These are phyloP conservation scores for Elymus sibiricus DNA, from an alignment of 176 grass and related monocot genomes.

Conservation along the genomic window DNA sequence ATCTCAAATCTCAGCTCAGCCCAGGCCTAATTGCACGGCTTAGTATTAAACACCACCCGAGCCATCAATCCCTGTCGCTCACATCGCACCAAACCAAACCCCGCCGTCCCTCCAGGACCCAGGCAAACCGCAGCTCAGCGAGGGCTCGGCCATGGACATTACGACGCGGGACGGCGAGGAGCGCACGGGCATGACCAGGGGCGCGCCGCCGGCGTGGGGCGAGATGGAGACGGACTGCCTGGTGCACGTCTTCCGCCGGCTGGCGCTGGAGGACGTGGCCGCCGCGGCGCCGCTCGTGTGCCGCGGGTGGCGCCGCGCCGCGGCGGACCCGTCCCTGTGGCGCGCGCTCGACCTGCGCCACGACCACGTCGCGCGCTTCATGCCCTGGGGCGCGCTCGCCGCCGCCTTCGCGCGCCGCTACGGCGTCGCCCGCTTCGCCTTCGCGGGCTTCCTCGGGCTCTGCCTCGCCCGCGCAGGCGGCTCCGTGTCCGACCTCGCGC, in stretches of 20 bases:
- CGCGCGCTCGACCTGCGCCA: conserved; percentile 65
- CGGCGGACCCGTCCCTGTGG: conserved; percentile 63
- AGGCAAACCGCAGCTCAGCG: too few species aligned
- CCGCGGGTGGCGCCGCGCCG: conserved; percentile 59
- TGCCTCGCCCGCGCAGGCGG: conserved; percentile 30
- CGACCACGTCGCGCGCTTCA: conserved; percentile 68
- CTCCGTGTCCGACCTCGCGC: conserved; percentile 13
- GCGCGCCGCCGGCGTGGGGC: conserved; percentile 32
- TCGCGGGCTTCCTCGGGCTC: conserved; percentile 50
- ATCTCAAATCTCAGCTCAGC: background rate
- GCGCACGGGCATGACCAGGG: too few species aligned
- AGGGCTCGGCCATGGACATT: background rate
- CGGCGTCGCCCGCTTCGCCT: conserved; percentile 33
- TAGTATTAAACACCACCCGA: background rate
- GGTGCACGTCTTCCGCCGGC: conserved; percentile 50
- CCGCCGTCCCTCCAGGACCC: too few species aligned
- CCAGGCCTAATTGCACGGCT: background rate
- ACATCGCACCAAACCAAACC: too few species aligned
- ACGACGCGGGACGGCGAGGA: too few species aligned
- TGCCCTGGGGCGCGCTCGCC: conserved; percentile 60
- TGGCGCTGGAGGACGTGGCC: conserved; percentile 59
- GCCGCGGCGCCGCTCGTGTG: conserved; percentile 67
- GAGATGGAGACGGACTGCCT: conserved; percentile 79
- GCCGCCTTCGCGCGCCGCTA: conserved; percentile 31
- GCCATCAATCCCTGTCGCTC: too few species aligned